Conservation (phyloP, 345 rosid genomes). For the Linum usitatissimum region DNA sequence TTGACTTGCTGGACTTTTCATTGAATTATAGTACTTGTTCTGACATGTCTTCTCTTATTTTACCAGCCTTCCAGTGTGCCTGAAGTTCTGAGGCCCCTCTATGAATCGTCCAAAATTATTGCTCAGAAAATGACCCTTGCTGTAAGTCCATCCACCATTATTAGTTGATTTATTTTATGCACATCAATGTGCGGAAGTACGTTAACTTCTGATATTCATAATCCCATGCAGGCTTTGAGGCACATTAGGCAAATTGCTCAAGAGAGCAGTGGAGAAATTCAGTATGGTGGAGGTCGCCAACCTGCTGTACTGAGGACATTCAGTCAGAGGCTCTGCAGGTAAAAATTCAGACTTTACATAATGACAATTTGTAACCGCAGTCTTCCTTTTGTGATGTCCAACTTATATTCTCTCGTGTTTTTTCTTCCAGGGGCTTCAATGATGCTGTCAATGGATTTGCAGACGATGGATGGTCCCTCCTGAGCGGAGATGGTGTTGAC, state of each 20-base stretch:
- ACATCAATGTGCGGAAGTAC: neutral
- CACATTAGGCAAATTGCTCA: constrained; percentile 84
- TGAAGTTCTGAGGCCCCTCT: constrained; percentile 88
- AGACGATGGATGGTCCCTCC: constrained; percentile 91
- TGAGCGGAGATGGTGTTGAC: constrained; percentile 71
- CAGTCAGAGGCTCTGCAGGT: constrained; percentile 92
- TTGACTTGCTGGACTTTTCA: neutral
- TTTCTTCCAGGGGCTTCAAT: constrained; percentile 66
- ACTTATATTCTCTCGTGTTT: neutral
- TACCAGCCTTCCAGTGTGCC: constrained; percentile 82
- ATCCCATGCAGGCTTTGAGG: constrained; percentile 52
- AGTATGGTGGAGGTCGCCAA: constrained; percentile 85
- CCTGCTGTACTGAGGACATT: constrained; percentile 93
- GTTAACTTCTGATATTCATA: constrained; percentile 2
- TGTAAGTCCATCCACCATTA: constrained; percentile 31
- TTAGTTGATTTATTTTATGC: too few species aligned
- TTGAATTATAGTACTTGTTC: neutral
- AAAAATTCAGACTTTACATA: constrained; percentile 2
- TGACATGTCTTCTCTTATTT: constrained; percentile 1
- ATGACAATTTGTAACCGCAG: neutral
- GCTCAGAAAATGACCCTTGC: constrained; percentile 93
- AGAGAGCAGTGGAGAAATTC: constrained; percentile 89
- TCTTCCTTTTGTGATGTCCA: neutral
- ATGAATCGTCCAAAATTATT: constrained; percentile 84
- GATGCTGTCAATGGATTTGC: constrained; percentile 88